Percentiles rank a stretch among this genome's conserved stretches.
phyloP scores from a whole-genome alignment of 1,139 yeast genomes.

The Eremothecium gossypii region DNA sequence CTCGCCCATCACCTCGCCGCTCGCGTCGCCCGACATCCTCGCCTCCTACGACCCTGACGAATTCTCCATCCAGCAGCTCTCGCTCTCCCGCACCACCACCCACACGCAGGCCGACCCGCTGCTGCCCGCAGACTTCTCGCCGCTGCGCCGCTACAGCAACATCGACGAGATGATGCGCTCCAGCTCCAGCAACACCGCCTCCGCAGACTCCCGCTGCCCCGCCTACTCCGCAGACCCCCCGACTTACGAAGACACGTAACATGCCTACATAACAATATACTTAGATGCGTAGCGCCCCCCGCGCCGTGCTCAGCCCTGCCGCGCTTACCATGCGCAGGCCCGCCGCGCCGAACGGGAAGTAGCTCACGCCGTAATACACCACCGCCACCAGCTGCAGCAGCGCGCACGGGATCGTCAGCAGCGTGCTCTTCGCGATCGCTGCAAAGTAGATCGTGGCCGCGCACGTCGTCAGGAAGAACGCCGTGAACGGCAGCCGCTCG shows the following conservation, averaged over 20 bases:
- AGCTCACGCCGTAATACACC: slow-evolving; percentile 78
- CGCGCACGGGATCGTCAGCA: slow-evolving; percentile 69
- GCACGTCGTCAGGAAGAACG: slow-evolving; percentile 70
- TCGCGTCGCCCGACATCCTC: slow-evolving; percentile 10
- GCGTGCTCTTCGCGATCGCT: slow-evolving; percentile 52
- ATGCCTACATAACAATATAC: too few species aligned
- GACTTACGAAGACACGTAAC: too few species aligned
- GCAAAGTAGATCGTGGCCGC: slow-evolving; percentile 54
- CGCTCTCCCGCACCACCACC: slow-evolving; percentile 21
- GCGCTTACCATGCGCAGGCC: slow-evolving; percentile 77
- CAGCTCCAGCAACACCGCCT: background rate
- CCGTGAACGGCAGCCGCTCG: slow-evolving; percentile 69
- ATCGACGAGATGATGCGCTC: slow-evolving; percentile 9
- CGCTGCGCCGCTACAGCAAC: slow-evolving; percentile 8
- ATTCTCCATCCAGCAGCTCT: slow-evolving; percentile 24
- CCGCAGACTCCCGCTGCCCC: background rate
- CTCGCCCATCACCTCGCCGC: slow-evolving; percentile 23
- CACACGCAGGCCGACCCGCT: slow-evolving; percentile 4
- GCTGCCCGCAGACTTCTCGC: slow-evolving; percentile 1
- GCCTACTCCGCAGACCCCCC: background rate
- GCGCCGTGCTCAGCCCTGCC: slow-evolving; percentile 64
- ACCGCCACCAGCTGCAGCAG: slow-evolving; percentile 76
- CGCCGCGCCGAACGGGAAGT: slow-evolving; percentile 92
- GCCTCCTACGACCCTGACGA: slow-evolving; percentile 21
- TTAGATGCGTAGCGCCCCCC: slow-evolving; percentile 27